These are phyloP conservation scores for Myochromella boudieri DNA, from an alignment of 768 basidiomycete genomes.

Conservation along the genomic window DNA sequence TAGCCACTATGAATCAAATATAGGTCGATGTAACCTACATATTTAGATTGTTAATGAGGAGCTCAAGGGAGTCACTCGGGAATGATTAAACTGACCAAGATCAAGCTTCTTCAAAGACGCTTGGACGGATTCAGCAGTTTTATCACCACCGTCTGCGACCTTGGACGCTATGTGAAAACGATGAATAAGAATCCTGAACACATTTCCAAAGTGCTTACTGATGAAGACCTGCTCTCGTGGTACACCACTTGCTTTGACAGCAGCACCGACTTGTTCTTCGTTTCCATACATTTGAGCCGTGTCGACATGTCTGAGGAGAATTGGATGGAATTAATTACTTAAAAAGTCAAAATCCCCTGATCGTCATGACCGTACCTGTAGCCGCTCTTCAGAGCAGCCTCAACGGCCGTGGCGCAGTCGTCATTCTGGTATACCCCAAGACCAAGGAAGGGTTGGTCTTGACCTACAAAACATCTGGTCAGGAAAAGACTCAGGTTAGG, in stretches of 20 bases:
- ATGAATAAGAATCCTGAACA: not conserved
- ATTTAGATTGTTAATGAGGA: not conserved
- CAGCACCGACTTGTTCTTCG: constrained; percentile 61
- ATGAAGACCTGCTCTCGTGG: constrained; percentile 64
- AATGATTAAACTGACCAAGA: constrained; percentile 43
- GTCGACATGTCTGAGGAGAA: constrained; percentile 61
- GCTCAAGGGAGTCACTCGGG: not conserved
- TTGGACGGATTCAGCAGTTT: constrained; percentile 4
- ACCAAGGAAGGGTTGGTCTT: constrained; percentile 62
- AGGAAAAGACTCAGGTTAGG: not conserved
- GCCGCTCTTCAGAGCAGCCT: constrained; percentile 62
- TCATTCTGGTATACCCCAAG: constrained; percentile 72
- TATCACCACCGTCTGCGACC: constrained; percentile 42
- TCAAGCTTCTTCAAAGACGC: constrained; percentile 53
- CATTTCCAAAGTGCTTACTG: constrained; percentile 37
- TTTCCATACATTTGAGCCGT: constrained; percentile 69
- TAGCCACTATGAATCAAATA: constrained; percentile 76
- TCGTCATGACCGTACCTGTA: constrained; percentile 46
- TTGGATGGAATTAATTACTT: not conserved
- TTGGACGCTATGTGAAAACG: constrained; percentile 42
- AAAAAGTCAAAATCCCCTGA: not conserved
- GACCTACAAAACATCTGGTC: constrained; percentile 28
- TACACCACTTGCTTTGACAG: constrained; percentile 55
- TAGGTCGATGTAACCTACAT: constrained; percentile 49
- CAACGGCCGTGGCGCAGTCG: constrained; percentile 48